Conservation (phyloP, 768 basidiomycete species). For the Hypsizygus marmoreus region DNA sequence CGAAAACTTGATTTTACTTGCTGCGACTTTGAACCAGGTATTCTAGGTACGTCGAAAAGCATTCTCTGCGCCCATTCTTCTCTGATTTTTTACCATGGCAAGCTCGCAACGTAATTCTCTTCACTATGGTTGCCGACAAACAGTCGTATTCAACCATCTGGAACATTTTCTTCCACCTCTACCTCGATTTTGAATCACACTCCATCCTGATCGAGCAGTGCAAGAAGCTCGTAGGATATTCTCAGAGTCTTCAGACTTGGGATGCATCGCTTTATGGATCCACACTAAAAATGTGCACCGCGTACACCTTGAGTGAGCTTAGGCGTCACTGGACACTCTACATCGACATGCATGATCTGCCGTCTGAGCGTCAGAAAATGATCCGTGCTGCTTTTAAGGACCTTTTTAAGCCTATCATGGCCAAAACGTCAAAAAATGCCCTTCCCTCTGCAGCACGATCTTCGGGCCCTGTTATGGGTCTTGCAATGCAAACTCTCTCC, state of each 20-base stretch:
- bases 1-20: constrained; percentile 39
- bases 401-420: constrained; percentile 7
- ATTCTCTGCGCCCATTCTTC: background rate
- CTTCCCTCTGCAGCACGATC: constrained; percentile 4
- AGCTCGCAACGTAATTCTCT: constrained; percentile 40
- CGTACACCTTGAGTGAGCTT: constrained; percentile 30
- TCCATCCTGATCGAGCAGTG: constrained; percentile 27
- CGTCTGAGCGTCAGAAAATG: constrained; percentile 6
- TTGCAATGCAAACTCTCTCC: background rate
- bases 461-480: constrained; percentile 5
- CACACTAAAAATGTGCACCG: constrained; percentile 30
- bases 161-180: constrained; percentile 40
- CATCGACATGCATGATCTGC: constrained; percentile 21
- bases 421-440: background rate
- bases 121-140: constrained; percentile 32
- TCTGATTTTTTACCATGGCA: background rate
- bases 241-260: constrained; percentile 28
- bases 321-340: constrained; percentile 33
- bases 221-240: constrained; percentile 27
- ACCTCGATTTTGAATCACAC: constrained; percentile 27
- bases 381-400: constrained; percentile 17
- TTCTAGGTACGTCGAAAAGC: constrained; percentile 28
- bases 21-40: constrained; percentile 38
- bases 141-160: constrained; percentile 22
- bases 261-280: constrained; percentile 23